Base-by-base conservation (phyloP, 1,284 basidiomycete species). In the Uromyces viciae-fabae region DNA sequence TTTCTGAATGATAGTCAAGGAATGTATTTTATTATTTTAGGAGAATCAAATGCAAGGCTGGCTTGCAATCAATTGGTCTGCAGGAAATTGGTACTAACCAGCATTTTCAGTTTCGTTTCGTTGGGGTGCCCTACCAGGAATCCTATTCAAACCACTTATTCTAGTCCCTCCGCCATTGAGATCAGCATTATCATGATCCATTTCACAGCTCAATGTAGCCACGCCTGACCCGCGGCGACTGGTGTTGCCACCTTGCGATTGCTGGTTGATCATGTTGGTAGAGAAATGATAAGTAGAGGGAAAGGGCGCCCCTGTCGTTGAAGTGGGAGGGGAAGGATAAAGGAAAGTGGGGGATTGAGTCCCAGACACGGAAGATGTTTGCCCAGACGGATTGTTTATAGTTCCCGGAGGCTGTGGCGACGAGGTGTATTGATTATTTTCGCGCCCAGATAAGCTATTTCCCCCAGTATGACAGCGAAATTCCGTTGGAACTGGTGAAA, bases 141-240 rank as follows among this genome's bases (percentile, higher is more conserved):
- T 25, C 36, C 71, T 36, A 36, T 36, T 73, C 38, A 54, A 52
- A 33, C 43, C 17, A 46, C 31, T 42, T 46, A 73, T 58, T 9
- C 71, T 56, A 14, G 52, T 19, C 9, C 49, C 71, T 8, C 33
- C 31, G 25, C 38, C 36, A 8, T 31, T 38, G 9, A 52, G 31
- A 40, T 73, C 52, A 1, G 31, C 19, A n/a, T 17, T 38, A 38
- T 19, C n/a, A 36, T 31, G 36, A 15, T 11, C 25, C 14, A 58
- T 40, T 0, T 73, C 71, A n/a, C 71, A 33, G 49, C 49, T n/a
- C 9, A 73, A 36, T 17, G 33, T 42, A 17, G 52, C 71, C 19
- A 73, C 42, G 52, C 33, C 36, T 11, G 71, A 73, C 19, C 71
- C 71, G 25, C 71, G 71, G 2, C 71, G 71, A 33, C 46, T 19